Percentiles rank a stretch among this genome's conserved stretches.
Evolutionary conservation across 768 basidiomycete genomes (phyloP).

Genomic region (Lentinula sp.): DNA sequence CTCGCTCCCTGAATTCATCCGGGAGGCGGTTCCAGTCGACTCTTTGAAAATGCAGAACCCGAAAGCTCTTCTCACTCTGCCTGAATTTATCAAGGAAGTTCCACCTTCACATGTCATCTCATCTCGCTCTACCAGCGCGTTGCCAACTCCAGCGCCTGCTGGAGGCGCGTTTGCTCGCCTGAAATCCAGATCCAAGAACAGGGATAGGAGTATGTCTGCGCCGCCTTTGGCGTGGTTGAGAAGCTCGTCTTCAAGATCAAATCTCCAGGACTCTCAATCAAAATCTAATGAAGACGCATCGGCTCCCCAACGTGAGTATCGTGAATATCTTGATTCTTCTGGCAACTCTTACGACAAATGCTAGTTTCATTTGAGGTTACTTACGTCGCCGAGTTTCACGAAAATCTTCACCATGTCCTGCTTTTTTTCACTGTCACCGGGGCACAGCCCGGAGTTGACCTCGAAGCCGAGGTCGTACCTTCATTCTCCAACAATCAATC

Average conservation of each 20-base stretch:
- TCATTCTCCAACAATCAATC: conserved; percentile 31
- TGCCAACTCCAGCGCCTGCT: conserved; percentile 1
- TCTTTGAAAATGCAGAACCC: conserved; percentile 27
- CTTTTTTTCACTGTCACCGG: conserved; percentile 63
- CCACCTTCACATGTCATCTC: conserved; percentile 24
- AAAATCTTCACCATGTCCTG: conserved; percentile 74
- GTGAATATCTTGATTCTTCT: neutral
- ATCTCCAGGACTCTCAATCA: conserved; percentile 1
- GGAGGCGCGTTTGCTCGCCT: conserved; percentile 10
- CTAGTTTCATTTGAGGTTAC: conserved; percentile 36
- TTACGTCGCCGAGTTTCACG: conserved; percentile 74
- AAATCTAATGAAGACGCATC: neutral
- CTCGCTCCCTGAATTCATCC: conserved; percentile 59
- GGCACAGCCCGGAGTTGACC: conserved; percentile 38
- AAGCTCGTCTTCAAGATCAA: conserved; percentile 7
- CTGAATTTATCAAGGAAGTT: conserved; percentile 54
- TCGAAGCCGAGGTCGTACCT: conserved; percentile 64
- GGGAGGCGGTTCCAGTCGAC: conserved; percentile 40
- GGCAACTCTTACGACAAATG: conserved; percentile 3
- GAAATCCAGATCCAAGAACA: conserved; percentile 24
- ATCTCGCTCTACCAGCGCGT: neutral
- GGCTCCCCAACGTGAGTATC: conserved; percentile 1
- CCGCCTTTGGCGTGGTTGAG: conserved; percentile 56
- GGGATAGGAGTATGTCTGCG: conserved; percentile 53
- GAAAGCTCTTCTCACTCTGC: conserved; percentile 47